phyloP scores from a whole-genome alignment of 352 stramenopile genomes.

The Phytophthora megakarya region DNA sequence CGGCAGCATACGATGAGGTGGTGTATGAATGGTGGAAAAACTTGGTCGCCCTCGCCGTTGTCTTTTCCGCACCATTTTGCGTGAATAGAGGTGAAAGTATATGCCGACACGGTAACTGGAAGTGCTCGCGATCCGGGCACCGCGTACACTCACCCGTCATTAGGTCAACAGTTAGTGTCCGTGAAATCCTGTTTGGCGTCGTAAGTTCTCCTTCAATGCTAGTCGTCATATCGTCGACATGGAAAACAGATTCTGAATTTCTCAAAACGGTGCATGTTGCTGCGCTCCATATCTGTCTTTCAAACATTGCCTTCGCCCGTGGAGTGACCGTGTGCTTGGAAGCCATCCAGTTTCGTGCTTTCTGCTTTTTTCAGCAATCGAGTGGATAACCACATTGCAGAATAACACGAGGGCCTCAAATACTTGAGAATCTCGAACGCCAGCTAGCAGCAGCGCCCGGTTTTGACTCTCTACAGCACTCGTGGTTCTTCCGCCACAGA shows the following conservation, averaged over 20 bases:
- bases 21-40: constrained; percentile 5
- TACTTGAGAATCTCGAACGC: constrained; percentile 8
- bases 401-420: not conserved
- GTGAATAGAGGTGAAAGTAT: constrained; percentile 4
- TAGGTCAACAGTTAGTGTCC: no score
- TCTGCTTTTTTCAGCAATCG: not conserved
- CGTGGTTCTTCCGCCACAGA: constrained; percentile 11
- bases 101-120: constrained; percentile 18
- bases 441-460: not conserved
- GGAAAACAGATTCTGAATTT: not conserved
- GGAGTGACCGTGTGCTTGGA: constrained; percentile 5
- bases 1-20: not conserved
- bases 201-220: not conserved
- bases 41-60: not conserved
- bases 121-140: constrained; percentile 9
- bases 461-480: constrained; percentile 13
- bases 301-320: not conserved
- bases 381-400: not conserved
- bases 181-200: not conserved
- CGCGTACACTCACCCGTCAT: no score
- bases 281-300: constrained; percentile 7
- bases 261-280: constrained; percentile 1
- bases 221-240: not conserved
- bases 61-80: no score
- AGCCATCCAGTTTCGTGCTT: not conserved